Evolutionary conservation across 352 stramenopile genomes (phyloP).

Genomic region (Peronospora destructor): DNA sequence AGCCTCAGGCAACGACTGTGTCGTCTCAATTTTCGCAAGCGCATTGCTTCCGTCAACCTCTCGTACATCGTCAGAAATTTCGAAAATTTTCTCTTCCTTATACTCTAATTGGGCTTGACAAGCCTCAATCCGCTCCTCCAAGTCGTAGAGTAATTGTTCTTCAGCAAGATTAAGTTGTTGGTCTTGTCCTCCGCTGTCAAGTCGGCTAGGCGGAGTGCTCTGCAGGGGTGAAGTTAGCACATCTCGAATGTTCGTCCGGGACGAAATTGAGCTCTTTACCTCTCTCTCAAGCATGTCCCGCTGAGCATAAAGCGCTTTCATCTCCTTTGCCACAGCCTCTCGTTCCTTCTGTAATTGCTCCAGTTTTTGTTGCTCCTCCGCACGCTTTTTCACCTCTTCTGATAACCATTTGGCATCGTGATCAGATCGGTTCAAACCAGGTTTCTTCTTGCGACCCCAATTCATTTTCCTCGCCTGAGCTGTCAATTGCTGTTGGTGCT

Average conservation of each 20-base stretch:
- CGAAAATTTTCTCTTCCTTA: constrained; percentile 85
- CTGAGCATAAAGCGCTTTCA: constrained; percentile 73
- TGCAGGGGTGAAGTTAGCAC: constrained; percentile 74
- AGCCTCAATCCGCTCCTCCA: constrained; percentile 82
- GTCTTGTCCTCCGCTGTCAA: constrained; percentile 39
- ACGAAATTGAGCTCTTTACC: constrained; percentile 52
- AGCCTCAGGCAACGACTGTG: constrained; percentile 75
- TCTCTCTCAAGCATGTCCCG: constrained; percentile 66
- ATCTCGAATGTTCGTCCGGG: constrained; percentile 65
- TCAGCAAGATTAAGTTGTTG: constrained; percentile 68
- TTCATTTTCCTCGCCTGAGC: constrained; percentile 67
- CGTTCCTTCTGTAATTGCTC: constrained; percentile 78
- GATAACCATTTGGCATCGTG: constrained; percentile 76
- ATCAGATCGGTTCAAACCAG: constrained; percentile 28
- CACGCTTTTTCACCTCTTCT: constrained; percentile 74
- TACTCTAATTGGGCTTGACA: constrained; percentile 84
- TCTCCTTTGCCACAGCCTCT: constrained; percentile 68
- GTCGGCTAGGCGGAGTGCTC: constrained; percentile 32
- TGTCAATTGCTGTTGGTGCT: constrained; percentile 76
- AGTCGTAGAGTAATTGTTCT: constrained; percentile 71
- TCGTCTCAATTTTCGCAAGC: constrained; percentile 76
- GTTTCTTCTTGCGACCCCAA: constrained; percentile 46
- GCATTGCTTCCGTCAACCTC: constrained; percentile 36
- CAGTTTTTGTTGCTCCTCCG: constrained; percentile 78
- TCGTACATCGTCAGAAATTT: constrained; percentile 56